phyloP scores from a whole-genome alignment of 345 rosid genomes.

The Salix koriyanagi region DNA sequence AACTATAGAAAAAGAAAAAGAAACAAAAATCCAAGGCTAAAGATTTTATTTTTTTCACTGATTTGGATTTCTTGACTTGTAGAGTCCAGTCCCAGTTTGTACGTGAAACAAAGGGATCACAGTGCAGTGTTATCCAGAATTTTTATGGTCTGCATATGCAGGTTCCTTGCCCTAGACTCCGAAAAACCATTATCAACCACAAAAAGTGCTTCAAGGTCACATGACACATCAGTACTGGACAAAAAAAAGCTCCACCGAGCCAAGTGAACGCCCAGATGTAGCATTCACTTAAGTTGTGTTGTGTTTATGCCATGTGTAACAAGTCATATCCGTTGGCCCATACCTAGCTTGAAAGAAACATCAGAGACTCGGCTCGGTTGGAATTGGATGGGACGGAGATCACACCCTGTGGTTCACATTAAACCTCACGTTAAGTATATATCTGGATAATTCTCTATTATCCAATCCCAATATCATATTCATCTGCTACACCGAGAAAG shows the following conservation, averaged over 20 bases:
- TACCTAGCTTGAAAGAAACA: constrained; percentile 7
- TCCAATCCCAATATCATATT: not conserved
- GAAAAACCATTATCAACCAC: too few species aligned
- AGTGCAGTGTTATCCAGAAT: too few species aligned
- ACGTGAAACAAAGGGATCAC: too few species aligned
- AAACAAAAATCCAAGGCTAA: too few species aligned
- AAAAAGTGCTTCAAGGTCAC: not conserved
- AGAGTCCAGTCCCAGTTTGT: too few species aligned
- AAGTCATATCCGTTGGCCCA: constrained; percentile 44
- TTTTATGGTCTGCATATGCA: too few species aligned
- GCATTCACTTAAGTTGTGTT: not conserved
- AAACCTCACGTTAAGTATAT: constrained; percentile 12
- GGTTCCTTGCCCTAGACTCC: too few species aligned
- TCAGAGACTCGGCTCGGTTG: constrained; percentile 18
- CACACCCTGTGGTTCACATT: constrained; percentile 43
- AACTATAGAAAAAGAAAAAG: too few species aligned
- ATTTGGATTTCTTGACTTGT: too few species aligned
- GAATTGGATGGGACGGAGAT: constrained; percentile 5
- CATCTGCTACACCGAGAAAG: not conserved
- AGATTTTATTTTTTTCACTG: too few species aligned
- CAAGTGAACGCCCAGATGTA: not conserved
- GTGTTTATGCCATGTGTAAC: constrained; percentile 26
- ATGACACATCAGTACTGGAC: constrained; percentile 26
- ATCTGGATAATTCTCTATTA: not conserved
- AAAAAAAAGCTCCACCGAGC: not conserved